Base-by-base conservation (phyloP, 2,329 filamentous ascomycete genomes). In the Gremmenia infestans region DNA sequence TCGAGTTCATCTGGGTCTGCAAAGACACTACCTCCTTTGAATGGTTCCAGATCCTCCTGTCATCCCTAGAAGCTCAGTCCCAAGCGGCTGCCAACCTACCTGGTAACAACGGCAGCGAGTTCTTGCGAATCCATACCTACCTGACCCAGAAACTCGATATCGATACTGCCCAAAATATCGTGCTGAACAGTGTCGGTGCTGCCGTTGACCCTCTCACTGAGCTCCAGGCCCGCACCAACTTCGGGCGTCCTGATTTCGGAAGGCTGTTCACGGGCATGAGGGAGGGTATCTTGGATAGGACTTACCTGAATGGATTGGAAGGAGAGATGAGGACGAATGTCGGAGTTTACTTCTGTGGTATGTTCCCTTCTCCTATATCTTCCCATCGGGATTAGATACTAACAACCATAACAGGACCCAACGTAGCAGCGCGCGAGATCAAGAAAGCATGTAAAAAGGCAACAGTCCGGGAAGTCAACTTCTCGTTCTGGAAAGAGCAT, bases 401-500 rank as follows among this genome's bases (percentile, higher is more conserved):
- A 59, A 63, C 37, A 35, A n/a, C 45, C 8, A 32, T 3, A 22
- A 36, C 35, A 68, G 68, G 68, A 54, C 67, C 68, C 45, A 71
- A 70, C 50, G 61, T 63, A 40, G 77, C 81, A 74, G 93, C 93
- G 6, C 82, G 91, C 63, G 84, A 90, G 67, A 97, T 99, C 71
- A 87, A 89, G 73, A 83, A 84, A 69, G 92, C 93, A 15, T 88
- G 89, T 63, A 88, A 87, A 68, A 72, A 78, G 52, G 87, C 87
- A 15, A 89, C 85, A 12, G 85, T 82, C 39, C 82, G 82, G 60
- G 89, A 96, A 64, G 91, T 99, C 55, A 83, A 86, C 67, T 99
- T 97, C 77, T 89, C 90, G 67, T 99, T 99, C 79, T 99, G 94
- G 94, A 99, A 99, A 78, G 94, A 99, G 74, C 93, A 99, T 70